A percentile compares a stretch with the other conserved stretches of the same genome.
Evolutionary conservation across 441 rosid species (phyloP).

Genomic region (Corymbia calophylla): DNA sequence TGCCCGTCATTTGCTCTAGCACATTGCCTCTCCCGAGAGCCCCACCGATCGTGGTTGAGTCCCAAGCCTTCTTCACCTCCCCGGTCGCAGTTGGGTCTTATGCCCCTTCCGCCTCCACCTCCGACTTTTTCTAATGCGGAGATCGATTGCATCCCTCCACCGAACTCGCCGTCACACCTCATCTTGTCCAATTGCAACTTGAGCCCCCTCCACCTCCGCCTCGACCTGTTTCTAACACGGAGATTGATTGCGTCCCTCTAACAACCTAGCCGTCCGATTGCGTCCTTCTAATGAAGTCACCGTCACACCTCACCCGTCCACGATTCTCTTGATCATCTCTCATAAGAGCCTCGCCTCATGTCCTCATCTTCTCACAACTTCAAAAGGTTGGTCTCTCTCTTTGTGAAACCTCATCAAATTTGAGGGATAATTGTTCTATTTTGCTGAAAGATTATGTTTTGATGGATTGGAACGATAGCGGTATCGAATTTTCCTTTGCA

Average conservation of each 20-base stretch:
- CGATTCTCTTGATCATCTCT: background rate
- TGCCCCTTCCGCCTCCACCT: no score
- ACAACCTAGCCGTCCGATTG: no score
- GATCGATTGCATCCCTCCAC: no score
- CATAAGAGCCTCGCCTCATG: accelerated
- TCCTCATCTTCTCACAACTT: background rate
- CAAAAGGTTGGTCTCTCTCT: no score
- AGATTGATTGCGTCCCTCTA: background rate
- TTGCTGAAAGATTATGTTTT: accelerated
- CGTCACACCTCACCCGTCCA: background rate
- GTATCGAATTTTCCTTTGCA: no score
- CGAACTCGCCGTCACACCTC: no score
- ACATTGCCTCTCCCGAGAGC: background rate
- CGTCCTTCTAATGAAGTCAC: no score
- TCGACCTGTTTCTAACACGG: background rate
- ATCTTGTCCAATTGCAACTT: background rate
- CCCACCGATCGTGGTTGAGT: background rate
- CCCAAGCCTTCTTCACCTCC: no score
- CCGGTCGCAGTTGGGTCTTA: no score
- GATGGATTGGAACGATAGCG: background rate
- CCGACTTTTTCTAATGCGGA: no score
- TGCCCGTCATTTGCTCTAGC: accelerated
- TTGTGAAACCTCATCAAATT: no score
- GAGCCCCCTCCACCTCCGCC: background rate
- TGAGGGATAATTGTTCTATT: no score